These are phyloP conservation scores for Geum urbanum DNA, from an alignment of 306 rosid species.

Conservation along the genomic window DNA sequence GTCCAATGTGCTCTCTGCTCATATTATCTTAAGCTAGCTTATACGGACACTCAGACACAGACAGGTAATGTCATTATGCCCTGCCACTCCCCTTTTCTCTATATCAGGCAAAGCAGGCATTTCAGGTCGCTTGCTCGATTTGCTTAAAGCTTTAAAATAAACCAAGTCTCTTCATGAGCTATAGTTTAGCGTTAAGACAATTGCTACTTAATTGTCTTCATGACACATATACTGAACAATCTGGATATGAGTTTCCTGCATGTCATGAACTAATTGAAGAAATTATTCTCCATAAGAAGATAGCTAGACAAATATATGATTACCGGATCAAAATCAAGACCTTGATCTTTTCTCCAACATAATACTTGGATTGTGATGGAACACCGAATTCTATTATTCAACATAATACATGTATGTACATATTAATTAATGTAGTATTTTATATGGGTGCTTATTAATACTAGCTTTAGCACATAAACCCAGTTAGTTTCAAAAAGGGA, in stretches of 20 bases:
- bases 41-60: constrained; percentile 19
- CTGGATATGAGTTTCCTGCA: background rate
- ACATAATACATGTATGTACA: background rate
- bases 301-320: background rate
- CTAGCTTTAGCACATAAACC: constrained; percentile 15
- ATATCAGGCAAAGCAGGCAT: constrained; percentile 23
- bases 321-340: background rate
- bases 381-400: constrained; percentile 11
- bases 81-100: constrained; percentile 53
- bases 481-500: constrained; percentile 28
- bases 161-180: background rate
- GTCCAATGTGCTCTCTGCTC: constrained; percentile 7
- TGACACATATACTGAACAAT: background rate
- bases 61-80: constrained; percentile 75
- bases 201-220: background rate
- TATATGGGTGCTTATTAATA: background rate
- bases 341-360: background rate
- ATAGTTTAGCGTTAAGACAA: background rate
- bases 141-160: background rate
- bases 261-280: background rate
- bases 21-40: background rate
- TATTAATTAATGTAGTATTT: background rate
- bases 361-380: constrained; percentile 12
- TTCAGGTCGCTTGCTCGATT: background rate
- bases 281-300: background rate